A percentile compares a stretch with the other conserved stretches of the same genome.
Evolutionary conservation across 2,329 filamentous ascomycete genomes (phyloP).

Genomic region (Rugonectria rugulosa): DNA sequence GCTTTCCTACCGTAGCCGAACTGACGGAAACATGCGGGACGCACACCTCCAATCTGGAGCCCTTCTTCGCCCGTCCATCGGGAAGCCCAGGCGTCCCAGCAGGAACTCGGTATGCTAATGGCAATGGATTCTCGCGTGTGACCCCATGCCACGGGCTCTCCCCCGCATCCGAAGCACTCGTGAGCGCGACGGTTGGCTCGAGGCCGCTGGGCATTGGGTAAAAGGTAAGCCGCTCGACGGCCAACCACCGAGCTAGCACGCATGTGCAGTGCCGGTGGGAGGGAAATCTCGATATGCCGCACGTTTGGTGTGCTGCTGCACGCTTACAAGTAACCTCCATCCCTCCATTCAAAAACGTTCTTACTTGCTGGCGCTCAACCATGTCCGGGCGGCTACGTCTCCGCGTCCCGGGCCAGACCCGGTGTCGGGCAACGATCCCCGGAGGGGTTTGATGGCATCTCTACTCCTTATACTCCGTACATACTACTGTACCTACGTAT

Average conservation of each 20-base stretch:
- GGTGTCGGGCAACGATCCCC: constrained; percentile 33
- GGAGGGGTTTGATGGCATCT: too few species aligned
- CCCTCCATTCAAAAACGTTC: background rate
- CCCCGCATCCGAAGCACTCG: constrained; percentile 38
- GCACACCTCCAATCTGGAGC: constrained; percentile 22
- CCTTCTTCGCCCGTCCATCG: constrained; percentile 27
- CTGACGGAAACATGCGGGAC: constrained; percentile 45
- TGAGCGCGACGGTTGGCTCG: constrained; percentile 37
- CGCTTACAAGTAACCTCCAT: background rate
- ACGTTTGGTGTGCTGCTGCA: constrained; percentile 3
- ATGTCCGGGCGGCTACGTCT: constrained; percentile 5
- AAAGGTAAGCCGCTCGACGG: constrained; percentile 5
- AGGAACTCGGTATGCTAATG: background rate
- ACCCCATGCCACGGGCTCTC: constrained; percentile 35
- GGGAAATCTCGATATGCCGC: constrained; percentile 26
- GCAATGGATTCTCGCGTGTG: constrained; percentile 35
- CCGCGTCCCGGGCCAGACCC: constrained; percentile 11
- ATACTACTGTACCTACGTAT: too few species aligned
- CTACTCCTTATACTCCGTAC: too few species aligned
- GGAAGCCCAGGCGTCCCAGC: constrained; percentile 12
- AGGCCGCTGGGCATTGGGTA: constrained; percentile 24
- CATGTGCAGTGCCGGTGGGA: constrained; percentile 26
- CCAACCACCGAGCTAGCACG: constrained; percentile 22
- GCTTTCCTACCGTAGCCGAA: constrained; percentile 42
- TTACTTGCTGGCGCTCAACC: constrained; percentile 7